These are phyloP conservation scores for Linum trigynum DNA, from an alignment of 345 rosid species.

Conservation along the genomic window DNA sequence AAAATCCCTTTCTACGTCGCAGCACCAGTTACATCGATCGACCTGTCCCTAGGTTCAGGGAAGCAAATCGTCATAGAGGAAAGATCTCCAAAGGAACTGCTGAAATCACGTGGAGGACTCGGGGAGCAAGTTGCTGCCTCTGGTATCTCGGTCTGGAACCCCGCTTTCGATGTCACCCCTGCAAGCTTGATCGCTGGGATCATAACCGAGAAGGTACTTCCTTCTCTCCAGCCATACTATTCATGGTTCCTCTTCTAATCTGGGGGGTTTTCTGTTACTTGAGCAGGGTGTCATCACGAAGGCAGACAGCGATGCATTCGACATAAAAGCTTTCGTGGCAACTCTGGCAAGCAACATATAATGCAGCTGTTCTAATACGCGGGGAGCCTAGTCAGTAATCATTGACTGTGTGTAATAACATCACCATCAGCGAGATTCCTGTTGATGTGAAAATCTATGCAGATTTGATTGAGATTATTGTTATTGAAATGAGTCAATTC, in stretches of 20 bases:
- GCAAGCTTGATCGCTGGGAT: conserved; percentile 67
- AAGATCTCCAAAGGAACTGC: conserved; percentile 66
- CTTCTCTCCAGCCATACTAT: not conserved
- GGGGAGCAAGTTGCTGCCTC: conserved; percentile 95
- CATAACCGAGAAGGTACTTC: conserved; percentile 71
- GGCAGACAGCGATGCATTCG: conserved; percentile 34
- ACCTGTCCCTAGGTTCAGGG: conserved; percentile 70
- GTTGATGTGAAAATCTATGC: no score
- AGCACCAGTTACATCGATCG: conserved; percentile 84
- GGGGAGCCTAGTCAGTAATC: no score
- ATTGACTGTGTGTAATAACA: no score
- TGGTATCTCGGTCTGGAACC: conserved; percentile 86
- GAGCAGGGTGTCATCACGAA: conserved; percentile 68
- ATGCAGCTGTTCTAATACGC: no score
- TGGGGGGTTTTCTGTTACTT: not conserved
- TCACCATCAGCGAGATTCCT: no score
- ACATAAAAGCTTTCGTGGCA: conserved; percentile 46
- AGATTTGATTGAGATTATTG: no score
- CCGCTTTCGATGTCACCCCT: conserved; percentile 91
- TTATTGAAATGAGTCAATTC: no score
- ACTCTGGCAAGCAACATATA: conserved; percentile 7
- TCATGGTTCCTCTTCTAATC: not conserved
- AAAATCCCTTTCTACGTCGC: conserved; percentile 73
- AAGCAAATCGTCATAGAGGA: conserved; percentile 71
- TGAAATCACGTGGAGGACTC: conserved; percentile 71